Base-by-base conservation (phyloP, 2,329 filamentous ascomycete species). In the Colletotrichum lupini region DNA sequence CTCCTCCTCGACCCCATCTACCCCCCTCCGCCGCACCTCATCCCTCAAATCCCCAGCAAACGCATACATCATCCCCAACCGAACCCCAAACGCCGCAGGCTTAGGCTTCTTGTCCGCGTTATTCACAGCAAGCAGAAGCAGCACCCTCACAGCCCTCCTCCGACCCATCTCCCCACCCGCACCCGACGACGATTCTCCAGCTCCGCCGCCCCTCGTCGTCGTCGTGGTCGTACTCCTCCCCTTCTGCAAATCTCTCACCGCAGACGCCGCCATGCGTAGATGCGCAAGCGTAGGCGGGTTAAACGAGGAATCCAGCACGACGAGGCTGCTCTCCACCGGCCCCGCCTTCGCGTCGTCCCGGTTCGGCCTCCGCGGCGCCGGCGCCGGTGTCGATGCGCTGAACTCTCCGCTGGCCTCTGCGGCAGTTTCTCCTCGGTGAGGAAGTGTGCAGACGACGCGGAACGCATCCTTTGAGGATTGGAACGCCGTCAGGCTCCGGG, bases 41-140 rank as follows among this genome's bases (percentile, higher is more conserved):
- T 70, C 67, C 3, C 86, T 80, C 35, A 90, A 76, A 1, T 93
- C 92, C 61, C 83, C 80, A 2, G 91, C 92, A 76, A 95, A 92
- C 0, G 89, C 82, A 26, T 89, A 87, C 92, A 96, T 95, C 86
- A 96, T 91, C 6, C 87, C 87, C 35, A 96, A 82, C 5, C 94
- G 85, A 67, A 93, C 86, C 55, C 89, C 88, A 76, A 95, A 94
- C 3, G 87, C 83, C 0, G 92, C 93, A 0, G 94, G 92, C 73
- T 90, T 90, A 6, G 91, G 87, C 11, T 87, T 86, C 81, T 92
- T 92, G 77, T 93, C 91, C 3, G 91, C 91, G 77, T 93, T 93
- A 72, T 91, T 88, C 37, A 90, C 88, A 0, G 91, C 87, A 14
- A 93, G 85, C 1, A 93, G 83, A 0, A 93, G 82, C 56, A 93